Base-by-base conservation (phyloP, 805 yeast species). In the Clavispora carvajalis region DNA sequence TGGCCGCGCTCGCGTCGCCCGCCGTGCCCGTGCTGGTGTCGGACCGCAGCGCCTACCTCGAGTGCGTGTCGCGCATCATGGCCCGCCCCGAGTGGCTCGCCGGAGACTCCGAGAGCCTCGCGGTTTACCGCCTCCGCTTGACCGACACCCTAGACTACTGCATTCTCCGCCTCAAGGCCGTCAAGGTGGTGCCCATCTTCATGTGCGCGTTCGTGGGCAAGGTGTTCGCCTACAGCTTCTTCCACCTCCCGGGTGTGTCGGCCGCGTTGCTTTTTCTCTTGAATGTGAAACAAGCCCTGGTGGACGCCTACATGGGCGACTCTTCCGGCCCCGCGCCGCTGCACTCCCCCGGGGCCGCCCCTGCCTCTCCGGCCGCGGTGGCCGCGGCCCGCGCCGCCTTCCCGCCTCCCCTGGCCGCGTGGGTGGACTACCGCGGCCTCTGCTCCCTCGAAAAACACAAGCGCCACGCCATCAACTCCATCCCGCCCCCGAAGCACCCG, bases 121-220 rank as follows among this genome's bases (percentile, higher is more conserved):
- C 36, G 10, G 55, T 51, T 19, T 73, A 63, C 49, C 53, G 63
- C 22, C 47, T 45, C 7, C 49, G 69, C 17, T 60, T 84, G 19
- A 55, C 66, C n/a, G 64, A 68, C 29, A 82, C 91, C 1, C 59
- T 80, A 39, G 74, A 72, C 36, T 73, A 68, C 49, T 67, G 77
- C 39, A 66, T 83, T 10, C 56, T 62, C 37, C 71, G 73, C 48
- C 60, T 80, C 41, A 55, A 61, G 24, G 62, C 69, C 36, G 51
- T 70, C 41, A 80, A 80, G 46, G 67, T 67, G 18, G 63, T 80
- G 9, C 69, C 85, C 0, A 58, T 79, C n/a, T 68, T 82, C 5
- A 59, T 75, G 16, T 68, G 78, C 17, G 87, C 88, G 3, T 82
- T 83, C 49, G 65, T 79, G 10, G 91, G 91, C 5, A 83, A 84